Conservation (phyloP, 371 early-diverging fungal species). For the Apophysomyces trapeziformis region DNA sequence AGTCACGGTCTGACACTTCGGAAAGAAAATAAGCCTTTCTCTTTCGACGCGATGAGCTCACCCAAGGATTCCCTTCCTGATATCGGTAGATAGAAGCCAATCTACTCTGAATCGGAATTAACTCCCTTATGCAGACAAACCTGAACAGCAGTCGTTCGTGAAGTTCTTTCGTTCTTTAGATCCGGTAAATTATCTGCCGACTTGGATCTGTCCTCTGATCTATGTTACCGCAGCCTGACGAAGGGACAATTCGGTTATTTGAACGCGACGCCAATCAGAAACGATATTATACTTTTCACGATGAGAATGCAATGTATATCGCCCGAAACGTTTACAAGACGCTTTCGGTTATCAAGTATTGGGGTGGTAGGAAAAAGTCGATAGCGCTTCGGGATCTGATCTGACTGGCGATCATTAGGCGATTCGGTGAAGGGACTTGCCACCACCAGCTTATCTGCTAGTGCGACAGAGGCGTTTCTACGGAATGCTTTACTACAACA, state of each 20-base stretch:
- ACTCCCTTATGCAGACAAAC: conserved; percentile 26
- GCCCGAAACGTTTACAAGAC: conserved; percentile 90
- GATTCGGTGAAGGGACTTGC: conserved; percentile 66
- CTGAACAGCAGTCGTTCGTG: conserved; percentile 43
- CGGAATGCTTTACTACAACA: conserved; percentile 78
- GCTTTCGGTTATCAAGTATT: conserved; percentile 85
- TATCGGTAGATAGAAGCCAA: conserved; percentile 10
- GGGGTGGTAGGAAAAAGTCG: conserved; percentile 63
- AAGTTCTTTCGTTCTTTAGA: conserved; percentile 35
- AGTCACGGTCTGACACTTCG: neutral
- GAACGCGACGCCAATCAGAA: conserved; percentile 61
- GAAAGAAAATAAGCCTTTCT: neutral
- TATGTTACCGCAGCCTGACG: conserved; percentile 27
- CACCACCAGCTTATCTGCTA: conserved; percentile 77
- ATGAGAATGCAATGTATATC: conserved; percentile 84
- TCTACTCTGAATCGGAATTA: neutral
- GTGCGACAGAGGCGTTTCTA: conserved; percentile 76
- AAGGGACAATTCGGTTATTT: conserved; percentile 71
- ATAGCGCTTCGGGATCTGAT: neutral
- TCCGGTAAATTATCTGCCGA: conserved; percentile 15
- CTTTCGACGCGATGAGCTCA: conserved; percentile 6
- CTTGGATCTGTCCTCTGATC: neutral
- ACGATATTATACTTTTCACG: conserved; percentile 81
- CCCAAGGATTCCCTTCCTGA: conserved; percentile 13
- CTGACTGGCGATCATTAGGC: conserved; percentile 28